Base-by-base conservation (phyloP, 345 rosid species). In the Trapa bicornis region DNA sequence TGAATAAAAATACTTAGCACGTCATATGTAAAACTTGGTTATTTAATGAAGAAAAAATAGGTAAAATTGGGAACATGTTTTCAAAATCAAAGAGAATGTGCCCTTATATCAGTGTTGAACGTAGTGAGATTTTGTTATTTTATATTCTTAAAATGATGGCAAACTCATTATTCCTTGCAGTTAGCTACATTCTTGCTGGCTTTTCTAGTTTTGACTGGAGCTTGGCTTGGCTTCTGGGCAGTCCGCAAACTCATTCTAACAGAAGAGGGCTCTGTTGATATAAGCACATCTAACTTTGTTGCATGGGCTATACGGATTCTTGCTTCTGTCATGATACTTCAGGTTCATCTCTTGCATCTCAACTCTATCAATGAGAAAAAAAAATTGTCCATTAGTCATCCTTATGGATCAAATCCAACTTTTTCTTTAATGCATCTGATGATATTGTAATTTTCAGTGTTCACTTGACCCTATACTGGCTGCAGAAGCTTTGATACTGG, bases 201-300 rank as follows among this genome's bases (percentile, higher is more conserved):
- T 68, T 90, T 88, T 82, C 65, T 93, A 52, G 79, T 83, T 67
- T 71, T 93, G 56, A 81, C 84, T 73, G 98, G 98, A 80, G 98
- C 98, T 52, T 90, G 92, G 89, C 75, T 93, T 80, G 98, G 97
- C 72, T 93, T 90, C 77, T 88, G 96, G 97, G 90, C 85, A 66
- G 96, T 88, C 65, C 85, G 81, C 68, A 90, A 88, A 72, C 82
- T 93, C 65, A 86, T 93, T 73, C 78, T 93, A 58, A 72, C 92
- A 1, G 91, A 86, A 78, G 98, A 93, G 73, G 98, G 98, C 58
- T 82, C 87, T 35, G 71, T 93, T 78, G 97, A 93, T 75, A 60
- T 73, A 52, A 81, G 83, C 79, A 90, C 94, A 15, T 76, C 97
- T 62, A 48, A 71, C 64, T 90, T 90, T 67, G 97, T 93, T 67